phyloP scores from a whole-genome alignment of 2,329 filamentous ascomycete genomes.

The Daldinia eschscholtzii region DNA sequence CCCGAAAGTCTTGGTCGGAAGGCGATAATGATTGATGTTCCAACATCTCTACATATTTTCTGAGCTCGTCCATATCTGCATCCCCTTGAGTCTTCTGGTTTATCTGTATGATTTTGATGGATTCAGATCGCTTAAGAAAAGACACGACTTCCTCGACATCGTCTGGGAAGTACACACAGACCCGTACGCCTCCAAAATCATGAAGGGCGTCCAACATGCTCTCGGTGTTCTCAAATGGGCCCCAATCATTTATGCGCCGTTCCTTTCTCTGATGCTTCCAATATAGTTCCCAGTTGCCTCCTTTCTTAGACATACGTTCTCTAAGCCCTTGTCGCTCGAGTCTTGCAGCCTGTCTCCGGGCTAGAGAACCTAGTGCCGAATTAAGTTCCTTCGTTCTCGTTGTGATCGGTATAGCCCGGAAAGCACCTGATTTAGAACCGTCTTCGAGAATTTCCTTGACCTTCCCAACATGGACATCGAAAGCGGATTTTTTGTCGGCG shows the following conservation, averaged over 20 bases:
- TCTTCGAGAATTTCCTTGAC: background rate
- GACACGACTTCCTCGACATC: constrained; percentile 28
- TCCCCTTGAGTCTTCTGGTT: background rate
- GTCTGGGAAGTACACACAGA: constrained; percentile 27
- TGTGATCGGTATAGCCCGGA: background rate
- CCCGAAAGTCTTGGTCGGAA: background rate
- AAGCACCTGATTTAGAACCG: background rate
- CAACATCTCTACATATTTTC: background rate
- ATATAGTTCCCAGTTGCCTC: background rate
- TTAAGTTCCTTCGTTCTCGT: background rate
- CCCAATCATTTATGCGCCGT: background rate
- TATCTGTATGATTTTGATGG: background rate
- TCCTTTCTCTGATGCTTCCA: background rate
- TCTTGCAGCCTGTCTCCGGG: background rate
- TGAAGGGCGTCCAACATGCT: constrained; percentile 23
- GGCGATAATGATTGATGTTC: background rate
- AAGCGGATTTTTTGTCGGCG: background rate
- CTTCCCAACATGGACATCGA: background rate
- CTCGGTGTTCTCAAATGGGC: constrained; percentile 7
- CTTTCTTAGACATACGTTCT: background rate
- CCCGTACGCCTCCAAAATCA: constrained; percentile 27
- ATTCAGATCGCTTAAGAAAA: constrained; percentile 26
- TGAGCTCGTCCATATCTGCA: background rate
- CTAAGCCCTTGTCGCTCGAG: background rate
- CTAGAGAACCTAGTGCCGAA: background rate